Conservation (phyloP, 306 rosid genomes). For the Pterocarpus macrocarpus region DNA sequence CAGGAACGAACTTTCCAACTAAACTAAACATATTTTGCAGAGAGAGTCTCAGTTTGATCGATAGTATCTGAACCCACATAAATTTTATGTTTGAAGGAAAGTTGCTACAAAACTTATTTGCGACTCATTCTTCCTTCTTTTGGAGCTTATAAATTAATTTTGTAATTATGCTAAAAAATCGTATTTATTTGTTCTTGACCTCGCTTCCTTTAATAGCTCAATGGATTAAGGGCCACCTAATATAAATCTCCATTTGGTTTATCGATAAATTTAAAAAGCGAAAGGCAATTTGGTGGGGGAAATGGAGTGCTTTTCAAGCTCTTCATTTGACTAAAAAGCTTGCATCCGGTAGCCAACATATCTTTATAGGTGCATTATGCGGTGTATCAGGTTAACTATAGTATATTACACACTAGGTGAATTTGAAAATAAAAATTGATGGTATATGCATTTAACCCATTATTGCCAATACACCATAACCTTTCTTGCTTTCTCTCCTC, state of each 20-base stretch:
- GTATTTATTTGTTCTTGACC: neutral
- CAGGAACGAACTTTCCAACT: neutral
- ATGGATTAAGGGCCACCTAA: neutral
- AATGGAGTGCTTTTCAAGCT: constrained; percentile 45
- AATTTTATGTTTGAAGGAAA: neutral
- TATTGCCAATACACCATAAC: too few relatives aligned
- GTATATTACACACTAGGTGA: too few relatives aligned
- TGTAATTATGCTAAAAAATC: neutral
- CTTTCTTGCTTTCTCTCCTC: too few relatives aligned
- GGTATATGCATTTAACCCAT: too few relatives aligned
- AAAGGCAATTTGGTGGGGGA: constrained; percentile 33
- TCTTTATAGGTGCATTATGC: too few relatives aligned
- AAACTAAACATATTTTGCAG: neutral
- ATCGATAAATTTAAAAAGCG: neutral
- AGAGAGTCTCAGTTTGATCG: neutral
- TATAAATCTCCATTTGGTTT: neutral
- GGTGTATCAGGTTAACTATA: too few relatives aligned
- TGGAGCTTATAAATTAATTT: neutral
- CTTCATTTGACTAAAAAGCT: neutral
- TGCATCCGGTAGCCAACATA: too few relatives aligned
- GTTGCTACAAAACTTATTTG: neutral
- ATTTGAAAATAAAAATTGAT: too few relatives aligned
- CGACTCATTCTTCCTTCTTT: neutral
- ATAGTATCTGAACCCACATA: neutral
- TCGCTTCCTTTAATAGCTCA: neutral